Base-by-base conservation (phyloP, 176 grass and related monocot genomes). In the Secale cereale region DNA sequence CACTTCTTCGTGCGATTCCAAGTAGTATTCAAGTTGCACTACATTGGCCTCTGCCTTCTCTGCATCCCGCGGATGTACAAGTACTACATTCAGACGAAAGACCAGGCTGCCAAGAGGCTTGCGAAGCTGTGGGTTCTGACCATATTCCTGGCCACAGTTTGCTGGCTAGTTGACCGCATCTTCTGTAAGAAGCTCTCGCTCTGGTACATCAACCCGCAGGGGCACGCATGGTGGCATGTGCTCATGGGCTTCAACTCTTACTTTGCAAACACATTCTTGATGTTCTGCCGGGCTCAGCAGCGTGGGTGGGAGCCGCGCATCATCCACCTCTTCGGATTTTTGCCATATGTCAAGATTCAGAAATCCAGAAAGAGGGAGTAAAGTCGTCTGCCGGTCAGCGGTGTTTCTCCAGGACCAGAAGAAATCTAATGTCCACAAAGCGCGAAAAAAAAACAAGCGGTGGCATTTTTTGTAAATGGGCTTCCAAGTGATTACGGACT, bases 1-100 rank as follows among this genome's bases (percentile, higher is more conserved):
- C 94, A 97, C 70, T 93, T 91, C 77, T 85, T 97, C 15, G 52
- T 87, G 28, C 89, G 89, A 15, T 91, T 97, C 65, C 81, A 83
- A 77, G 40, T 97, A 35, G 91, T 88, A 86, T 97, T 97, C 94
- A 93, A 93, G 68, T 22, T 93, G 68, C 94, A 97, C 63, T 97
- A 97, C 74, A 36, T 93, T 27, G 88, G 83, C 11, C 94, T 97
- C 52, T 97, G 91, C 78, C 82, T 97, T 48, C 91, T 97, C 37
- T 97, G 94, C 74, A 85, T 97, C 29, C 94, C 94, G 23, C 91
- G 94, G 65, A 97, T 97, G 94, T 97, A 97, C 91, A 97, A 97
- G 82, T 97, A 97, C 82, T 97, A 97, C 85, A 97, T 97, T 63
- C 94, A 93, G 78, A 93, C 91, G 1, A 97, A 87, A 87, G 94